Evolutionary conservation across 2,329 filamentous ascomycete species (phyloP).

Genomic region (Mycogone perniciosa): DNA sequence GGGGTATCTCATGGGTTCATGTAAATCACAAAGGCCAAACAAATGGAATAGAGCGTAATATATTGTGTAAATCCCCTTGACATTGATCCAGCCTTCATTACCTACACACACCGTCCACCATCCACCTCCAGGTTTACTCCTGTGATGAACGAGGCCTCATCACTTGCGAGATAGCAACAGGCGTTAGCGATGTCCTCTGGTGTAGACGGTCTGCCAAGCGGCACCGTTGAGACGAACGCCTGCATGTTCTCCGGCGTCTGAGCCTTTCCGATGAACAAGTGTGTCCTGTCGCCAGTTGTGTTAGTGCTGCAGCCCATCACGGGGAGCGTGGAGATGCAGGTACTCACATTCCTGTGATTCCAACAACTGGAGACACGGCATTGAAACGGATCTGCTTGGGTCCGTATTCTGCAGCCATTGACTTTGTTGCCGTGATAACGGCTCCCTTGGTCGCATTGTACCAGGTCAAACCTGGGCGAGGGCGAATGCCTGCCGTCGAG

Average conservation of each 20-base stretch:
- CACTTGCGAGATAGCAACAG: constrained; percentile 61
- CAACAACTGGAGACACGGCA: constrained; percentile 61
- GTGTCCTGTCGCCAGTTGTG: constrained; percentile 24
- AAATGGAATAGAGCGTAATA: too few species aligned
- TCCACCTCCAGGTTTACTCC: constrained; percentile 58
- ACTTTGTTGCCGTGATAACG: constrained; percentile 51
- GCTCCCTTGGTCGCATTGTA: constrained; percentile 66
- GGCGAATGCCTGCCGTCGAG: constrained; percentile 54
- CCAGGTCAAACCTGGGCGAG: constrained; percentile 59
- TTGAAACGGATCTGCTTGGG: constrained; percentile 68
- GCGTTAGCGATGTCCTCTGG: constrained; percentile 64
- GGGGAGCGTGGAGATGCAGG: accelerated
- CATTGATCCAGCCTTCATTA: neutral
- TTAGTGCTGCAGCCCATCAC: neutral
- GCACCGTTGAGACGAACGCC: constrained; percentile 47
- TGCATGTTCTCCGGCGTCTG: constrained; percentile 56
- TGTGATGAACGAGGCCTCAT: constrained; percentile 66
- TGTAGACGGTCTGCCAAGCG: constrained; percentile 47
- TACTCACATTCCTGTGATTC: constrained; percentile 53
- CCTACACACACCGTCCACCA: constrained; percentile 22
- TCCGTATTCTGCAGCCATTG: constrained; percentile 66
- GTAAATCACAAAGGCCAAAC: too few species aligned
- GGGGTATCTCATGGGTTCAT: too few species aligned
- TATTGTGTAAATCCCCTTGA: neutral
- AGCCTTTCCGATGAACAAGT: constrained; percentile 53